Conservation (phyloP, 768 basidiomycete species). For the Cystofilobasidium ferigula region DNA sequence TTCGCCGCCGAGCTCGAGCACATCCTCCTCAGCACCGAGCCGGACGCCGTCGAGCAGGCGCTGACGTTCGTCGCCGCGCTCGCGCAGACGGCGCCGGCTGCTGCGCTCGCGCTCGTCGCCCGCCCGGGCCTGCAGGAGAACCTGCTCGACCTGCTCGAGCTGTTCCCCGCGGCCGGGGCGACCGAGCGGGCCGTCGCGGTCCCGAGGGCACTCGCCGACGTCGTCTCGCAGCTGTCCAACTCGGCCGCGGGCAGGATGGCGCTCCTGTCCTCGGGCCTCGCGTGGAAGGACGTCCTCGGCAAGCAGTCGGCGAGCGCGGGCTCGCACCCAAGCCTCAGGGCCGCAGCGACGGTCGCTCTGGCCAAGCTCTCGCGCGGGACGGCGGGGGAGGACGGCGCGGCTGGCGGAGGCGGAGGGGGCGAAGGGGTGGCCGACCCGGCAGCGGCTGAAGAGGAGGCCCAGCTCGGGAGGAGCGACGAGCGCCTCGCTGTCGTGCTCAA, state of each 20-base stretch:
- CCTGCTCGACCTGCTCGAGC: constrained; percentile 59
- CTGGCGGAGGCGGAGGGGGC: constrained; percentile 4
- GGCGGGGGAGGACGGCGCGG: constrained; percentile 8
- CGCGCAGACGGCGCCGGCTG: constrained; percentile 67
- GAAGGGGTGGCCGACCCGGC: constrained; percentile 16
- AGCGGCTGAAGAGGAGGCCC: constrained; percentile 16
- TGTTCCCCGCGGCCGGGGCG: constrained; percentile 31
- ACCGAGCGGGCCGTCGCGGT: constrained; percentile 40
- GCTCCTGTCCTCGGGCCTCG: constrained; percentile 46
- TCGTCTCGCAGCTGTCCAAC: constrained; percentile 64
- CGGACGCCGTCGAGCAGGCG: constrained; percentile 44
- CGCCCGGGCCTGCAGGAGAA: constrained; percentile 55
- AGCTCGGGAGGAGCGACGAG: constrained; percentile 36
- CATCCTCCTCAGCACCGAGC: constrained; percentile 39
- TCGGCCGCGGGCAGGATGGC: constrained; percentile 59
- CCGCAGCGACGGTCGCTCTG: constrained; percentile 59
- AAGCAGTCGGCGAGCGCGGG: constrained; percentile 45
- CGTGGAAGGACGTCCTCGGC: constrained; percentile 54
- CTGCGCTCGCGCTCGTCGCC: constrained; percentile 55
- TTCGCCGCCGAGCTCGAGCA: constrained; percentile 13
- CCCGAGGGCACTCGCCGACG: constrained; percentile 57
- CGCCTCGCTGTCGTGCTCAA: constrained; percentile 51
- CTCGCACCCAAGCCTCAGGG: constrained; percentile 45
- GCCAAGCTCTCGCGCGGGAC: constrained; percentile 58
- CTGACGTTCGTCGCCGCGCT: constrained; percentile 63